Evolutionary conservation across 176 grass and related monocot species (phyloP), one percentile per base, ranked within the genome.

Genomic region (Aegilops tauschii): DNA sequence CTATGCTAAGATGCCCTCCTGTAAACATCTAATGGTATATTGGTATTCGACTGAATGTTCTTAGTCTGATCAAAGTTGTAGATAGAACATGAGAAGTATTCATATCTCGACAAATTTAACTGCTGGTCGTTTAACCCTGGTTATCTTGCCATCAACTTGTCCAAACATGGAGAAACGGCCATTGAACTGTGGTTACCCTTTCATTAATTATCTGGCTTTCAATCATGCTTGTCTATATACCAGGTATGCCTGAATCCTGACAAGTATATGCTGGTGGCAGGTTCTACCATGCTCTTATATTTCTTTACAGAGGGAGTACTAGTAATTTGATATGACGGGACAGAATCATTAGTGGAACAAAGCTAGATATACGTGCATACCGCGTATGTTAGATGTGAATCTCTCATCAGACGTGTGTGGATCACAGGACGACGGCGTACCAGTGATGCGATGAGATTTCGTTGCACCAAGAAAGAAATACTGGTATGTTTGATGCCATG

Each of bases 11-110:
- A 47, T 77, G 49, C 21, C 7, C 34, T 2, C 76, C 4, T 86
- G 63, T 90, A 86, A 62, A 86, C 77, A 86, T 21, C 30, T 77
- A 3, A 29, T 86, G 71, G 6, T 68, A 3, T 77, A 4, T n/a
- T 86, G 70, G 6, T 68, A 3, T 81, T n/a, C 1, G 30, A 69
- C 61, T 66, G 42, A 74, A 81, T 73, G 29, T 14, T 76, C 10
- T 31, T 32, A 4, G 6, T 25, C 30, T 36, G 58, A 65, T 37
- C 14, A 29, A 49, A 12, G 14, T 47, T 5, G 3, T 81, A 67
- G 62, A 8, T 17, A 74, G 62, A 73, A 87, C 27, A 54, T 74
- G 40, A 42, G 5, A 63, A 18, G n/a, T 63, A 17, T 31, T 61
- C 35, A 8, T 73, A 2, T 65, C 8, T 29, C 25, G 34, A 62